phyloP scores from a whole-genome alignment of 2,329 filamentous ascomycete species.

The Aspergillus spinulosporus region DNA sequence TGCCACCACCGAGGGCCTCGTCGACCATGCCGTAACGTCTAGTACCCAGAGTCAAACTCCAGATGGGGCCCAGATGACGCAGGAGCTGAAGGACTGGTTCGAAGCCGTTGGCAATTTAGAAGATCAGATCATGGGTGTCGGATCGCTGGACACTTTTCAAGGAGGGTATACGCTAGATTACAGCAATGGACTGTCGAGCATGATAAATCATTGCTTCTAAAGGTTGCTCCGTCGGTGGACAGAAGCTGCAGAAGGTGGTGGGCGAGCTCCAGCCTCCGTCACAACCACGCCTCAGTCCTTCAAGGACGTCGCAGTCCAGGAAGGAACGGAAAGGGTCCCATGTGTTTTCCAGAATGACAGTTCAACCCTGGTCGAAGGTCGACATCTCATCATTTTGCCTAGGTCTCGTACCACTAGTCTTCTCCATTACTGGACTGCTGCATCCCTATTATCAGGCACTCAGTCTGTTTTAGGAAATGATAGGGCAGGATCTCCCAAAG shows the following conservation, averaged over 20 bases:
- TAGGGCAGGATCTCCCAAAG: no score
- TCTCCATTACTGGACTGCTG: no score
- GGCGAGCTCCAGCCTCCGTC: no score
- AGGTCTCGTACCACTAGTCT: no score
- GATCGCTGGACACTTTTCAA: constrained; percentile 27
- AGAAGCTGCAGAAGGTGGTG: not conserved
- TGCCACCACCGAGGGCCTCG: not conserved
- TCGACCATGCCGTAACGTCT: constrained; percentile 23
- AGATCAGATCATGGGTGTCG: constrained; percentile 41
- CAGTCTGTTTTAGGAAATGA: no score
- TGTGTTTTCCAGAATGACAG: no score
- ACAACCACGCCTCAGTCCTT: no score
- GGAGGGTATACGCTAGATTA: constrained; percentile 48
- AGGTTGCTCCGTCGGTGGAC: not conserved
- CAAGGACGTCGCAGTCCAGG: no score
- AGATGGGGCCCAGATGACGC: constrained; percentile 58
- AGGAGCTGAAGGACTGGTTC: constrained; percentile 62
- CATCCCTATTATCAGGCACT: no score
- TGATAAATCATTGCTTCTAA: constrained; percentile 54
- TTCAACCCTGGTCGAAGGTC: no score
- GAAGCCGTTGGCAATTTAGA: constrained; percentile 60
- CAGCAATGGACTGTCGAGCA: constrained; percentile 59
- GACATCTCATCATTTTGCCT: no score
- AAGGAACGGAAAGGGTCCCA: no score
- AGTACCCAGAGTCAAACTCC: constrained; percentile 50